Conservation (phyloP, 176 grass and related monocot species). For the Dendrocalamus sinicus region DNA sequence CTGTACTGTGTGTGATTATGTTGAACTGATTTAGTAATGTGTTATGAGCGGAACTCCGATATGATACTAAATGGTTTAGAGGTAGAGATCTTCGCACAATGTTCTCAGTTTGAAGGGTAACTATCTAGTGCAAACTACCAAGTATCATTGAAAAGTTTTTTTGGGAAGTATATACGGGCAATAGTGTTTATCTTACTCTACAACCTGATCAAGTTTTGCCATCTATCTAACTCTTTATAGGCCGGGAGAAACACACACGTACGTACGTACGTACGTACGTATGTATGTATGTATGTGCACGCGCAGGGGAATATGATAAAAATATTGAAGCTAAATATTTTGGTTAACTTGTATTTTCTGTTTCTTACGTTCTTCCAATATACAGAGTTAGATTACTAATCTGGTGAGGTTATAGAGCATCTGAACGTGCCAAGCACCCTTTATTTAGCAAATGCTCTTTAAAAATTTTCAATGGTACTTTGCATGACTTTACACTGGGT, state of each 20-base stretch:
- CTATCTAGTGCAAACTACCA: background rate
- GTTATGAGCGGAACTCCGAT: too few relatives aligned
- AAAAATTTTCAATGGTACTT: background rate
- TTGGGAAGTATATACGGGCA: background rate
- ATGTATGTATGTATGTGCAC: too few relatives aligned
- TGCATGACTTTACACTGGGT: background rate
- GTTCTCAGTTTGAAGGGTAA: constrained; percentile 4
- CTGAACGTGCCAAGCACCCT: background rate
- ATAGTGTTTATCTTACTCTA: background rate
- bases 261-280: too few relatives aligned
- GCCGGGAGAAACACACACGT: too few relatives aligned
- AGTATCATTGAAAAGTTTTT: background rate
- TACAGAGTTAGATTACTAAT: too few relatives aligned
- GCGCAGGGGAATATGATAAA: background rate
- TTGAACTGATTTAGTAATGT: background rate
- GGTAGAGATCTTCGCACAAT: background rate
- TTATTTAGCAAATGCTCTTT: background rate
- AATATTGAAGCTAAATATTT: background rate
- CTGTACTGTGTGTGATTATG: background rate
- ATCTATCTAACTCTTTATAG: too few relatives aligned
- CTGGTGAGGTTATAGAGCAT: too few relatives aligned
- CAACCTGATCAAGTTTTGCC: background rate
- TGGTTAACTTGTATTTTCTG: background rate
- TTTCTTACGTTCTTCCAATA: background rate
- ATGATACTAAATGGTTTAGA: constrained; percentile 4